A percentile compares a stretch with the other conserved stretches of the same genome.
phyloP scores from a whole-genome alignment of 2,329 filamentous ascomycete genomes.

The Aspergillus sp. region DNA sequence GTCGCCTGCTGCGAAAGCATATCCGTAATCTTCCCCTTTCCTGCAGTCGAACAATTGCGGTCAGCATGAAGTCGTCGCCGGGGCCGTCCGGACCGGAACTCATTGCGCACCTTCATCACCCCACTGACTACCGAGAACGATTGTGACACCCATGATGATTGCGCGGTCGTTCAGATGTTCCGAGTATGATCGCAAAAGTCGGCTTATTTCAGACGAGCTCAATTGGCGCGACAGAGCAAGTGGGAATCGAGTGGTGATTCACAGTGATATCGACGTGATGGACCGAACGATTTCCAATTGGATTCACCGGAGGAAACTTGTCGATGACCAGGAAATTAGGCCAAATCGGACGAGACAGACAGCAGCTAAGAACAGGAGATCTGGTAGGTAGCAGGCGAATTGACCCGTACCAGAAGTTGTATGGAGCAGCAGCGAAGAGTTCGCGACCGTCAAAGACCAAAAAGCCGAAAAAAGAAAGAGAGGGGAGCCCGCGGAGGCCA shows the following conservation, averaged over 20 bases:
- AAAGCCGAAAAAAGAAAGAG: conserved; percentile 25
- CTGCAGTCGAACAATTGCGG: conserved; percentile 22
- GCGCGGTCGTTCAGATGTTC: neutral
- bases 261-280: too few relatives aligned
- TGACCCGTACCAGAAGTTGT: conserved; percentile 9
- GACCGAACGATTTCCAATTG: too few relatives aligned
- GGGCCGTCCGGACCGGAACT: neutral
- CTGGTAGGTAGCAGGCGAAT: conserved; percentile 2
- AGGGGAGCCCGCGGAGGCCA: conserved; percentile 14
- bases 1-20: conserved; percentile 45
- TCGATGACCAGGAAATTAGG: neutral
- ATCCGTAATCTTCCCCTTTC: conserved; percentile 50
- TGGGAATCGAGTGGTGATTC: too few relatives aligned
- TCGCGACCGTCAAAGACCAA: conserved; percentile 28
- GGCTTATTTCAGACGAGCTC: neutral
- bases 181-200: neutral
- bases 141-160: conserved; percentile 36
- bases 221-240: neutral
- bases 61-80: conserved; percentile 5
- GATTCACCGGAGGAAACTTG: too few relatives aligned
- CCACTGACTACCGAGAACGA: conserved; percentile 49
- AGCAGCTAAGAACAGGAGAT: conserved; percentile 5
- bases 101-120: conserved; percentile 44
- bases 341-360: conserved; percentile 1
- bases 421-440: conserved; percentile 26